Base-by-base conservation (phyloP, 441 rosid species). In the Croton setiger region DNA sequence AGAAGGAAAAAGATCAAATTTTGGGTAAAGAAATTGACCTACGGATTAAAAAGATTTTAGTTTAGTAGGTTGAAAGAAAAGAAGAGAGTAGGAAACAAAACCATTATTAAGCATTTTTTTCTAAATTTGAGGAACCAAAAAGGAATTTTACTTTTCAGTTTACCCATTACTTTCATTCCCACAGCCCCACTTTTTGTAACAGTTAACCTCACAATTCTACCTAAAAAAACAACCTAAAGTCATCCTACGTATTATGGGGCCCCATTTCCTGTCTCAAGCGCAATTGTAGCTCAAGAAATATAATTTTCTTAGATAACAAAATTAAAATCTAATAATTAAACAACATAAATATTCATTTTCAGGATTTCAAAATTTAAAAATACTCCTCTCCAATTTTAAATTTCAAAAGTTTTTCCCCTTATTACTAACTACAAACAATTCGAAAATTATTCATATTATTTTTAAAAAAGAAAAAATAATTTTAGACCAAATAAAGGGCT, bases 131-230 rank as follows among this genome's bases (percentile, higher is more conserved):
- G 6, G 58, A 64, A 20, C 60, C 21, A 59, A 39, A 15, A 57
- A 44, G 17, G 3, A 59, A 45, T 60, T 20, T 33, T 57, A 7
- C 14, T 55, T 18, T 44, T 36, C 60, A 44, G 57, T 57, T 55
- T 7, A 61, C 61, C 39, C 43, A 57, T 59, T 27, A 54, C 66
- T 18, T 36, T 55, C 31, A 59, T 33, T 27, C 23, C 5, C 20
- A n/a, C 7, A 14, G 15, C 37, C 54, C 60, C 17, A 62, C 78
- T 56, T 60, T 63, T 56, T 61, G 44, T 63, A 66, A 75, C 70
- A 69, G 82, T 75, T 66, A 60, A 45, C 15, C 59, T 18, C 66
- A n/a, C 67, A 21, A 52, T 33, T 69, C 48, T 27, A 70, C 7
- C 66, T 55, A 21, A 20, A 57, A 33, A 23, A 39, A 5, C 31